Evolutionary conservation across 345 rosid genomes (phyloP), one percentile per base, ranked within the genome.

Genomic region (Dipteronia sinensis): DNA sequence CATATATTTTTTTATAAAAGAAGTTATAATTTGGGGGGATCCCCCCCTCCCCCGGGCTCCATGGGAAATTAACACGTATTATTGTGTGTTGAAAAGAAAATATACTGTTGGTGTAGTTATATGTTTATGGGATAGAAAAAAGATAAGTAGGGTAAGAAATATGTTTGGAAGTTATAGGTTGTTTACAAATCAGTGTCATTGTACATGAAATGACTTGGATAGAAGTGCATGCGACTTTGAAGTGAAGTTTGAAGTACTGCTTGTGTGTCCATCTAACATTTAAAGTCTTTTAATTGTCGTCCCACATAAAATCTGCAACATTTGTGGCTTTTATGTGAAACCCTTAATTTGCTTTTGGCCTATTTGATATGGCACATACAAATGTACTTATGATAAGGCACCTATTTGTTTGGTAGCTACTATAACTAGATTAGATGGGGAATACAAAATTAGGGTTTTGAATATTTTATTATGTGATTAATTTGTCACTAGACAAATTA

Each of bases 111-210:
- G 23, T 17, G 62, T 1, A 12, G 6, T 16, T 6, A 2, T 19
- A 19, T 56, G n/a, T 56, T 59, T 16, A 9, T 13, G 20, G 10
- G 55, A 71, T 6, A 16, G 42, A 40, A 17, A 19, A 56, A 34
- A 34, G 62, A 46, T 9, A 16, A 40, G 64, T 44, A 42, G 51
- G 51, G 31, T 8, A 27, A 55, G 56, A 42, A 70, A 20, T 34
- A 55, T 66, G 67, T 66, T 56, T 53, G 65, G 72, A 34, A 17
- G 77, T 72, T 72, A 34, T 34, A 29, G 81, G 73, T 20, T 19
- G 75, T n/a, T 67, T 71, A 29, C 22, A 65, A 72, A n/a, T 29
- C 61, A 40, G 10, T 71, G 34, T 66, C 61, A 44, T 56, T 20
- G 22, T 15, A 51, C 65, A 49, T 20, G 71, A 75, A 20, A 31